These are phyloP conservation scores for Thermothielavioides terrestris DNA, from an alignment of 495 filamentous ascomycete species.

Conservation along the genomic window DNA sequence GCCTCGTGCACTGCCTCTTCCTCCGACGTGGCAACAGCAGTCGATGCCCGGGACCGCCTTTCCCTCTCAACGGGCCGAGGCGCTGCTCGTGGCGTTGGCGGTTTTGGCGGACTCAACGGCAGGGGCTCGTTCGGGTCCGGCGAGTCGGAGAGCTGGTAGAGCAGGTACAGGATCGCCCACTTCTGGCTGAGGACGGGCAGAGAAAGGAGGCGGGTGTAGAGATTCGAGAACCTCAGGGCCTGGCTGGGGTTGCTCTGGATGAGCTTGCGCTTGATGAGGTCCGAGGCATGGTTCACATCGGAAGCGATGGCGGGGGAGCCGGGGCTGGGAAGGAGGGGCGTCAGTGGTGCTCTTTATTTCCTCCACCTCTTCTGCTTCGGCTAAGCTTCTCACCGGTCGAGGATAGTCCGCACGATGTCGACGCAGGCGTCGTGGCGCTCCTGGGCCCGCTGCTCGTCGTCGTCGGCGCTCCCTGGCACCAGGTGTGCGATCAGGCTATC, in stretches of 20 bases:
- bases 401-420: constrained; percentile 39
- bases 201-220: constrained; percentile 78
- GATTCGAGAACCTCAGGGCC: constrained; percentile 76
- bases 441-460: constrained; percentile 42
- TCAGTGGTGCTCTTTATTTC: constrained; percentile 5
- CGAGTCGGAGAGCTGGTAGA: constrained; percentile 69
- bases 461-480: constrained; percentile 40
- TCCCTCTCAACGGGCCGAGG: constrained; percentile 14
- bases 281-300: constrained; percentile 81
- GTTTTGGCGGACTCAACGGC: constrained; percentile 24
- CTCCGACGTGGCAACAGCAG: constrained; percentile 25
- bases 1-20: constrained; percentile 44
- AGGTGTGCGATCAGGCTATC: constrained; percentile 49
- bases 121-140: constrained; percentile 39
- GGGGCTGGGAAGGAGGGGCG: constrained; percentile 12
- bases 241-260: constrained; percentile 72
- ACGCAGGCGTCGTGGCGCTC: constrained; percentile 44
- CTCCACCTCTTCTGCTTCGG: too few species aligned
- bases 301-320: constrained; percentile 32
- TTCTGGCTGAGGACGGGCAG: constrained; percentile 89
- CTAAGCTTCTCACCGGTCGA: constrained; percentile 42
- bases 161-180: constrained; percentile 89
- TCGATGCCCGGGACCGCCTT: constrained; percentile 17
- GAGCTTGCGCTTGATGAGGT: constrained; percentile 82
- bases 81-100: constrained; percentile 10